These are phyloP conservation scores for Acorus gramineus DNA, from an alignment of 106 monocot genomes.

Conservation along the genomic window DNA sequence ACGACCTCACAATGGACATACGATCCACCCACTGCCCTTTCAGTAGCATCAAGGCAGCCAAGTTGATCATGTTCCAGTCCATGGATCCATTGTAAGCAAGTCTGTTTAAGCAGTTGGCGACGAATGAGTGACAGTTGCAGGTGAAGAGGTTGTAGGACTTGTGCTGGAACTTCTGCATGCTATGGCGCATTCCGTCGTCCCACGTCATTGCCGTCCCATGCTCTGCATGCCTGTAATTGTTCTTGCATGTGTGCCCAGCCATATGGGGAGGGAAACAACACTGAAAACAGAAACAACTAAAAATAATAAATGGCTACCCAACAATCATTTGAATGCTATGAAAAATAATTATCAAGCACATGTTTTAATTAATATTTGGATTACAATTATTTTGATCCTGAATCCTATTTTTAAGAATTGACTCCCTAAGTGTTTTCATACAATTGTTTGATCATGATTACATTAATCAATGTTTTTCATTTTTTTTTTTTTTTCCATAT, in stretches of 20 bases:
- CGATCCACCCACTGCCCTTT: slow-evolving; percentile 48
- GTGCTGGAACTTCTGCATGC: slow-evolving; percentile 50
- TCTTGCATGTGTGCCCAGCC: slow-evolving; percentile 40
- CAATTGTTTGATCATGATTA: no score
- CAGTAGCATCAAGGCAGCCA: slow-evolving; percentile 34
- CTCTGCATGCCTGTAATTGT: slow-evolving; percentile 46
- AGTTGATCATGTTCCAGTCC: slow-evolving; percentile 50
- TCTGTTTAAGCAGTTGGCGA: slow-evolving; percentile 60
- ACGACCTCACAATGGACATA: slow-evolving; percentile 44
- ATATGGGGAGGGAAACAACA: slow-evolving; percentile 24
- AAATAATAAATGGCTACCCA: not conserved
- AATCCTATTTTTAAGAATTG: no score
- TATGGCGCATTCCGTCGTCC: slow-evolving; percentile 48
- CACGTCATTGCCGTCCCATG: slow-evolving; percentile 52
- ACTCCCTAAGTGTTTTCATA: no score
- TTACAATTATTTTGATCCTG: no score
- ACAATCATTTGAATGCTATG: no score
- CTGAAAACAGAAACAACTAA: slow-evolving; percentile 2
- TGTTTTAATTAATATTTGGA: no score
- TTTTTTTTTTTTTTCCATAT: no score
- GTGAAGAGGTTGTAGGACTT: slow-evolving; percentile 82
- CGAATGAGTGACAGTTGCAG: slow-evolving; percentile 75
- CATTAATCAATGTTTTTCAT: no score
- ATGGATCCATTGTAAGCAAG: slow-evolving; percentile 44
- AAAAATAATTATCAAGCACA: no score